Evolutionary conservation across 768 basidiomycete species (phyloP).

Genomic region (Phanerochaete carnosa): DNA sequence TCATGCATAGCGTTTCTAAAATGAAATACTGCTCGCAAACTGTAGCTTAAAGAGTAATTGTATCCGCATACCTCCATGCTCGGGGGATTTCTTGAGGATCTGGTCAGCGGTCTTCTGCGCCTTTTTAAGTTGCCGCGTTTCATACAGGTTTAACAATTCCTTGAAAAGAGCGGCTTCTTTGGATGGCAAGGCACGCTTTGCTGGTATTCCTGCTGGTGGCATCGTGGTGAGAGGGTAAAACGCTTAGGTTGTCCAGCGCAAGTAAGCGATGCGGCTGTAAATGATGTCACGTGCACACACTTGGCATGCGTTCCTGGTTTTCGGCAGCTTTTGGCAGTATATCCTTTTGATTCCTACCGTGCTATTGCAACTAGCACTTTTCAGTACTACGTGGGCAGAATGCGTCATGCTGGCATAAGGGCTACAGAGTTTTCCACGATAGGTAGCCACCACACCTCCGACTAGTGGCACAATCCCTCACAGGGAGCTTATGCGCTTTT

Average conservation of each 20-base stretch:
- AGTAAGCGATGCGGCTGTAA: neutral
- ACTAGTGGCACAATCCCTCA: no score
- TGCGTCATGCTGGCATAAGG: neutral
- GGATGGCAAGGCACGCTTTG: slow-evolving; percentile 58
- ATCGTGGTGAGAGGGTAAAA: slow-evolving; percentile 9
- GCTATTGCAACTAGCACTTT: no score
- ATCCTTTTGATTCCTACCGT: no score
- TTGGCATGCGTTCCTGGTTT: neutral
- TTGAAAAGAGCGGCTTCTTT: slow-evolving; percentile 88
- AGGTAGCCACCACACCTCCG: neutral
- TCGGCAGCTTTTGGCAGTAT: neutral
- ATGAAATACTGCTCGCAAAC: neutral
- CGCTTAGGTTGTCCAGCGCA: neutral
- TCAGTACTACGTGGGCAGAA: neutral
- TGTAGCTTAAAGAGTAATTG: neutral
- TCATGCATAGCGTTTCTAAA: slow-evolving; percentile 94
- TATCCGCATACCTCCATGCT: slow-evolving; percentile 78
- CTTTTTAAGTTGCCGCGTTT: slow-evolving; percentile 84
- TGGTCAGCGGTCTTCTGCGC: slow-evolving; percentile 88
- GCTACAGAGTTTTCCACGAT: neutral
- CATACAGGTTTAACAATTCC: slow-evolving; percentile 83
- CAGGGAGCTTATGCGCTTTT: slow-evolving; percentile 28
- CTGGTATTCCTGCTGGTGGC: slow-evolving; percentile 22
- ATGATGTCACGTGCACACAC: neutral
- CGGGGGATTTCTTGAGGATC: slow-evolving; percentile 92